Evolutionary conservation across 139 green algal genomes (phyloP), one percentile per base, ranked within the genome.

Genomic region (Marvania coccoides): DNA sequence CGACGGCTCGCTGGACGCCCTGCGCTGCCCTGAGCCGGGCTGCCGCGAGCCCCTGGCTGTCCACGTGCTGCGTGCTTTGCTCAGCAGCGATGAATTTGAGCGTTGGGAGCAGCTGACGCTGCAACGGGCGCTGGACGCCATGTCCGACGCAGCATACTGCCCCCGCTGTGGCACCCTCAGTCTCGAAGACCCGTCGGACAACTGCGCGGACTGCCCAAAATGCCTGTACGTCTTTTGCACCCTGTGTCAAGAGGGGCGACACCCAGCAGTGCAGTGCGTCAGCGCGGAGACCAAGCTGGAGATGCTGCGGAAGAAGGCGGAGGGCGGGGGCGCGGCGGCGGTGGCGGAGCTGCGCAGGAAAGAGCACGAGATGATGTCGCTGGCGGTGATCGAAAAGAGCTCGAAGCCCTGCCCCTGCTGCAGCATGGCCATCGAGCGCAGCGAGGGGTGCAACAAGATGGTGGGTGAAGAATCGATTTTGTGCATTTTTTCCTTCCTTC

Each of bases 381-480:
- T 78, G 14, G 60, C 58, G 2, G 62, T 63, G 51, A 73, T 84
- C 45, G 40, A 76, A 47, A 73, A 69, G 26, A 79, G 26, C 5
- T 74, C 59, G 48, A 83, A 85, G 73, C 70, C 65, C 37, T 94
- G 87, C 67, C 87, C 87, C 6, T 28, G 33, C 12, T 94, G 87
- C 70, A 46, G 67, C 56, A 85, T 82, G 72, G 85, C 73, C 12
- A 88, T 85, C 12, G 59, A 84, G 42, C 86, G 85, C 60, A 75
- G 58, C 26, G 82, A 80, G 61, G 87, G 85, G 45, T 96, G 90
- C 83, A 96, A 96, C 77, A 95, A 96, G 73, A 90, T 96, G 75
- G 79, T 65, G n/a, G n/a, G n/a, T n/a, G n/a, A n/a, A n/a, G n/a
- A n/a, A n/a, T n/a, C n/a, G n/a, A n/a, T n/a, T n/a, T n/a, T n/a